Evolutionary conservation across 1,284 basidiomycete species (phyloP).

Genomic region (Trichosporon sp.): DNA sequence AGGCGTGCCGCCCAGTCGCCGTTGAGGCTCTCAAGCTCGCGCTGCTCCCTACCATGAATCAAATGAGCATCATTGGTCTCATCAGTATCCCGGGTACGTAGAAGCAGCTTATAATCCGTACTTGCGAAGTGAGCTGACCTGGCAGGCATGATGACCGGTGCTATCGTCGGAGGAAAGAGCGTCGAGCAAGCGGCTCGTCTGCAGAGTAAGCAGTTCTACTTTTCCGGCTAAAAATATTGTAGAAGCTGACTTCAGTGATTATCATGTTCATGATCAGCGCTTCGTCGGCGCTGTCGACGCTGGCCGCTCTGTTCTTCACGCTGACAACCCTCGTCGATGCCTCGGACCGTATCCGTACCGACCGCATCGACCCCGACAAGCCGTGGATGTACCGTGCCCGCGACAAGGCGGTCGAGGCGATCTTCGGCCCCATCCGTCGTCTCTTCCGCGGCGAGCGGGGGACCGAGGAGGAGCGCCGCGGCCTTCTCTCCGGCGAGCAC

Average conservation of each 20-base stretch:
- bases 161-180: slow-evolving; percentile 73
- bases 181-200: slow-evolving; percentile 75
- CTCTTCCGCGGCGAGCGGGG: slow-evolving; percentile 8
- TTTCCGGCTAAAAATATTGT: neutral
- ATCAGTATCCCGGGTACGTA: slow-evolving; percentile 53
- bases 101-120: slow-evolving; percentile 47
- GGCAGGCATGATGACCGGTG: slow-evolving; percentile 80
- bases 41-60: slow-evolving; percentile 71
- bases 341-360: slow-evolving; percentile 63
- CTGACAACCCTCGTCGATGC: slow-evolving; percentile 61
- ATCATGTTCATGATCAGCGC: slow-evolving; percentile 88
- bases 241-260: slow-evolving; percentile 53
- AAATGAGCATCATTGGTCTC: slow-evolving; percentile 78
- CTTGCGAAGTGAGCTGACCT: neutral
- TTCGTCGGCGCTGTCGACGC: slow-evolving; percentile 62
- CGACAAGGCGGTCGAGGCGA: slow-evolving; percentile 1
- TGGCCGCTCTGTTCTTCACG: slow-evolving; percentile 58
- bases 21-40: slow-evolving; percentile 70
- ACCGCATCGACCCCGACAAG: slow-evolving; percentile 56
- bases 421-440: slow-evolving; percentile 5
- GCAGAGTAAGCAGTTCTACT: slow-evolving; percentile 53
- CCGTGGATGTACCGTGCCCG: slow-evolving; percentile 53
- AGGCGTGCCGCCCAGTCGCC: slow-evolving; percentile 70
- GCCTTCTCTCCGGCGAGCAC: slow-evolving; percentile 8
- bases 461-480: slow-evolving; percentile 13